Conservation (phyloP, 2,329 filamentous ascomycete genomes). For the Penicillium freii region DNA sequence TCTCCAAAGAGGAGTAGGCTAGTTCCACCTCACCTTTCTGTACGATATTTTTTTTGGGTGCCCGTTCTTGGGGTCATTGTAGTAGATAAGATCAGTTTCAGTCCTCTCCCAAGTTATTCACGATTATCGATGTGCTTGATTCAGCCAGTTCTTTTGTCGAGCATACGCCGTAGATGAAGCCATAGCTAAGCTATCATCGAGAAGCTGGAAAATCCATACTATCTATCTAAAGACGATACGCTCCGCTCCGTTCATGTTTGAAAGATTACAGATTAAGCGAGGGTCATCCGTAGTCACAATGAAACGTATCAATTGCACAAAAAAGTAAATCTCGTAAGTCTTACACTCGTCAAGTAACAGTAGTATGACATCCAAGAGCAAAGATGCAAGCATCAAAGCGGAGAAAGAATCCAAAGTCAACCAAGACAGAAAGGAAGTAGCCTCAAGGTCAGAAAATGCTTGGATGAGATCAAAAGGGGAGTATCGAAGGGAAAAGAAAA, state of each 20-base stretch:
- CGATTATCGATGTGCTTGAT: background rate
- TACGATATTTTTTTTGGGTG: slow-evolving; percentile 9
- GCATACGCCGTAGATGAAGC: background rate
- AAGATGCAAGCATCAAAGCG: slow-evolving; percentile 6
- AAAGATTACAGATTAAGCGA: background rate
- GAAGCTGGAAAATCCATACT: background rate
- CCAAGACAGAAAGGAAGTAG: slow-evolving; percentile 6
- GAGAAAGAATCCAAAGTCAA: slow-evolving; percentile 1
- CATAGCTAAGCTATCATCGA: background rate
- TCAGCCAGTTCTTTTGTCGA: background rate
- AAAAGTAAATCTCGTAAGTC: slow-evolving; percentile 7
- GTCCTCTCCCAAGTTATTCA: background rate
- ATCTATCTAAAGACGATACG: background rate
- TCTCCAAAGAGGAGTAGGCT: slow-evolving; percentile 25
- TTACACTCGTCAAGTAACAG: slow-evolving; percentile 10
- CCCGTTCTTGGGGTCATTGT: background rate
- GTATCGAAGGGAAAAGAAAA: background rate
- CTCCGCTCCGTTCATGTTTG: background rate
- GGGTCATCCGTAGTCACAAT: background rate
- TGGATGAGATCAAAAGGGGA: slow-evolving; percentile 4
- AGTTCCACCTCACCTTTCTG: background rate
- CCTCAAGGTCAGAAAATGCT: background rate
- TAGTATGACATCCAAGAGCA: slow-evolving; percentile 8
- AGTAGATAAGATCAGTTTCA: slow-evolving; percentile 11
- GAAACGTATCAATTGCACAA: background rate